phyloP scores from a whole-genome alignment of 1,284 basidiomycete genomes.

The Cryptococcus sp. region DNA sequence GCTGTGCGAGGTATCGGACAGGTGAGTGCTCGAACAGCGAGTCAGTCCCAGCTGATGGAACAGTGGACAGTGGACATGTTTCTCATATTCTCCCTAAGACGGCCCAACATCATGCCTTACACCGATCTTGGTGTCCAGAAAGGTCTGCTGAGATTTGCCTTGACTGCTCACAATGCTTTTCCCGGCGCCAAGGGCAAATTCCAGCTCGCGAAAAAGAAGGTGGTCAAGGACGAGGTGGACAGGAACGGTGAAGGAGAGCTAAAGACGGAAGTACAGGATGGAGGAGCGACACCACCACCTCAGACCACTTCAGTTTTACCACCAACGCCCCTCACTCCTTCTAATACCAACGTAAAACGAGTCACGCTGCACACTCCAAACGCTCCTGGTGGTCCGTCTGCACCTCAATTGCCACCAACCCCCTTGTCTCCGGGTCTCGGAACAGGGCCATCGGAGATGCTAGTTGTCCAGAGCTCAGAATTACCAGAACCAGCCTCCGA shows the following conservation, averaged over 20 bases:
- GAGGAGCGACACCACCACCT: conserved; percentile 5
- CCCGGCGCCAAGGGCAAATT: conserved; percentile 35
- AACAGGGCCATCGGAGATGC: conserved; percentile 9
- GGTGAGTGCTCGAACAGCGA: conserved; percentile 48
- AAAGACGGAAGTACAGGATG: conserved; percentile 1
- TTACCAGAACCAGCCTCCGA: conserved; percentile 26
- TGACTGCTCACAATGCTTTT: conserved; percentile 57
- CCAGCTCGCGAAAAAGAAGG: conserved; percentile 27
- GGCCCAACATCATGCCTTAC: conserved; percentile 75
- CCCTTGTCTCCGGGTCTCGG: conserved; percentile 9
- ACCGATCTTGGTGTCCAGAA: conserved; percentile 79
- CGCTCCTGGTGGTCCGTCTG: not conserved
- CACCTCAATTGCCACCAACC: conserved; percentile 12
- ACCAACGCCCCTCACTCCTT: conserved; percentile 25
- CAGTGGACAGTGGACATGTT: conserved; percentile 74
- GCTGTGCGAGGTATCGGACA: conserved; percentile 74
- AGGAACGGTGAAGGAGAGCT: conserved; percentile 9
- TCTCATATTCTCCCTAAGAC: conserved; percentile 75
- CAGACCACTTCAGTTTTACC: conserved; percentile 2
- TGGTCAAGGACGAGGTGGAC: conserved; percentile 12
- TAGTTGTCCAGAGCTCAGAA: conserved; percentile 12
- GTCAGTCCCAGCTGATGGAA: not conserved
- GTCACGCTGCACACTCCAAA: conserved; percentile 13
- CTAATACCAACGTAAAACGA: not conserved
- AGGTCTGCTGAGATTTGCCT: conserved; percentile 68